phyloP scores from a whole-genome alignment of 768 basidiomycete species.

The Serendipita indica region DNA sequence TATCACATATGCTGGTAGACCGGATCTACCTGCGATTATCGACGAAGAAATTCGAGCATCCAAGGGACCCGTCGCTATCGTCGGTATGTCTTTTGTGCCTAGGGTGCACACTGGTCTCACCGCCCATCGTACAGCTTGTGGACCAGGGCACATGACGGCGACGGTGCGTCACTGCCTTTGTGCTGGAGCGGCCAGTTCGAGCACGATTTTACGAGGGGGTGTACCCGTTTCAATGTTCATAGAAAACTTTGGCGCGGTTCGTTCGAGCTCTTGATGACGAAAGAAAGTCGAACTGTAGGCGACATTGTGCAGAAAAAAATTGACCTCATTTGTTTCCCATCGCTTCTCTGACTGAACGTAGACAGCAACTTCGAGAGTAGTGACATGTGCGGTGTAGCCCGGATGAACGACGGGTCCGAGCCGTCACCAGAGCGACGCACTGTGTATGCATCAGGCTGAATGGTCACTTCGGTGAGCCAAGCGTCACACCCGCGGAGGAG shows the following conservation, averaged over 20 bases:
- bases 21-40: slow-evolving; percentile 7
- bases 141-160: not conserved
- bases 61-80: slow-evolving; percentile 10
- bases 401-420: no score
- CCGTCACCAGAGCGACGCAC: no score
- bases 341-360: no score
- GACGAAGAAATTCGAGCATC: slow-evolving; percentile 10
- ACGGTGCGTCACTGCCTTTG: not conserved
- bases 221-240: slow-evolving; percentile 1
- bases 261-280: no score
- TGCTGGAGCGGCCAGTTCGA: not conserved
- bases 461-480: no score
- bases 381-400: no score
- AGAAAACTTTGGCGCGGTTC: slow-evolving; percentile 1
- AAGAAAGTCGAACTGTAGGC: no score
- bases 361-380: no score
- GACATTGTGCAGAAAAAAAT: no score
- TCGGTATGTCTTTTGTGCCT: slow-evolving; percentile 9
- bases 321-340: no score
- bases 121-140: not conserved
- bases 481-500: no score
- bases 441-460: no score
- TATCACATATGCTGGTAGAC: slow-evolving; percentile 7
- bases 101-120: not conserved
- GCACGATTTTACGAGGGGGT: not conserved